Evolutionary conservation across 139 green algal species (phyloP), one percentile per base, ranked within the genome.

Genomic region (Chlamydomonas sphaeroides): DNA sequence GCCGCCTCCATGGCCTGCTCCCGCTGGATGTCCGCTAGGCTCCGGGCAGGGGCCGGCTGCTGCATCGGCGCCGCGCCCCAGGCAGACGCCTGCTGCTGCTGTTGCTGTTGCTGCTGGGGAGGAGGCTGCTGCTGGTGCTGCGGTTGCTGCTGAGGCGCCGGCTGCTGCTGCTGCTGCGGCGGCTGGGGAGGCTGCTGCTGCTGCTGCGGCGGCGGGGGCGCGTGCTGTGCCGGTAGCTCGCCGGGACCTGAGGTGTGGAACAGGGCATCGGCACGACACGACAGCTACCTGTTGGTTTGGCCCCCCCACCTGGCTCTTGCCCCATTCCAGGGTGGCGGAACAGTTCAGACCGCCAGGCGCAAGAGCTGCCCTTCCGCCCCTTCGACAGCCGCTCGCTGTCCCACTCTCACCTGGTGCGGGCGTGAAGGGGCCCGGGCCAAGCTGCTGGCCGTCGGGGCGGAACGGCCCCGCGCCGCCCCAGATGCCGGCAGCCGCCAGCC

Each of bases 11-110:
- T 79, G 7, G 75, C 83, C 42, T 87, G 74, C 57, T 87, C 83
- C 33, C 67, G 42, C 62, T 87, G 83, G 32, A 87, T 84, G 36
- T 87, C 74, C 15, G 83, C 75, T 3, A 87, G 67, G 74, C 65
- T 68, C 18, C 63, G 63, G 0, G 53, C 15, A 2, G 75, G 28
- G 35, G 11, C 42, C 0, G 51, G 17, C 1, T 67, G 5, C n/a
- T 49, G 48, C 0, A 48, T 28, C 23, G 23, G 80, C 5, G 21
- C 61, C 20, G 79, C 42, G 35, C 83, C 79, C 85, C 85, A 89
- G 7, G 66, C 78, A 32, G 68, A 68, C 0, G 45, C 48, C 32
- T 63, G 49, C 33, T 67, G 71, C 53, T 67, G 53, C 35, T 67
- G 71, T 26, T 28, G 36, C 26, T 51, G 56, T 35, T 66, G 35